Evolutionary conservation across 306 rosid genomes (phyloP), one percentile per base, ranked within the genome.

Genomic region (Glycyrrhiza uralensis): DNA sequence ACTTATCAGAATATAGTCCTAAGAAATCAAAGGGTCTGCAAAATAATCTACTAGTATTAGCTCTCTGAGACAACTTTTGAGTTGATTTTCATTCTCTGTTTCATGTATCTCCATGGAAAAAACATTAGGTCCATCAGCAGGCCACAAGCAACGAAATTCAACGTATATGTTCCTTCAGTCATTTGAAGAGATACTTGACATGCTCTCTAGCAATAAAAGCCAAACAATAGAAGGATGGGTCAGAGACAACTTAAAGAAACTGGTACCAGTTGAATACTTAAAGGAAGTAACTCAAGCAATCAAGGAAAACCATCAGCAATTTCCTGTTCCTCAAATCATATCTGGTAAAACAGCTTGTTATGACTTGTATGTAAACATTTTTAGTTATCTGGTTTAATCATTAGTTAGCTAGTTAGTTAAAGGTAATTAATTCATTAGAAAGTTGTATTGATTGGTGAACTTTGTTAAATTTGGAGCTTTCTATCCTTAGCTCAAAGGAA

Each of bases 101-200:
- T 47, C 61, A 20, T 38, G 45, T 41, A 8, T 49, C 3, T 67
- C 33, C 9, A 52, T 26, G 33, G 19, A n/a, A n/a, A 68, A 62
- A 74, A 66, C 8, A 15, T 47, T 29, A 87, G 96, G 82, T 77
- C 71, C 76, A 63, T 75, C 79, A 82, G 87, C 73, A 17, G 83
- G 41, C 76, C 86, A 10, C 47, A 79, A 61, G 72, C 57, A 74
- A 56, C 49, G 32, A 76, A 69, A 19, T 70, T 78, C 36, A 76
- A 79, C 67, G 76, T 79, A 61, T 85, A 79, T 62, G 86, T 90
- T 75, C 90, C 96, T 83, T 35, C 60, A 81, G 13, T 85, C 94
- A 39, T 88, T 88, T 6, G 83, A 79, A 58, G 90, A 85, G 72
- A 75, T 83, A 20, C 39, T 71, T 2, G 47, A 47, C 64, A 58